phyloP scores from a whole-genome alignment of 768 basidiomycete species.

The Porpolomopsis calyptriformis region DNA sequence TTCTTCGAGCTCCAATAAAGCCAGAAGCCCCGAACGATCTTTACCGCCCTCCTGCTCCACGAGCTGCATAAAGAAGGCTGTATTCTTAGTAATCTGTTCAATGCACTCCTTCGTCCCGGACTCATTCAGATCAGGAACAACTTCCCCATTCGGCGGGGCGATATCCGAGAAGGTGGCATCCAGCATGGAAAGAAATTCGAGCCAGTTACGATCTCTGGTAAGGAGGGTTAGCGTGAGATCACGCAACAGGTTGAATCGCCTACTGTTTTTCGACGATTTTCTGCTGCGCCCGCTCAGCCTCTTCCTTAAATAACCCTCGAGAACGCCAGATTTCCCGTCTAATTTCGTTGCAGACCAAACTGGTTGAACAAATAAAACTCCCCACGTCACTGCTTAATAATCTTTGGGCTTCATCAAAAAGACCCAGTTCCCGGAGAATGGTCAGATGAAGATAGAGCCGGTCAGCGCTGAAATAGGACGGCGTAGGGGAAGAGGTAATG shows the following conservation, averaged over 20 bases:
- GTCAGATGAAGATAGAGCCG: conserved; percentile 68
- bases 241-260: conserved; percentile 13
- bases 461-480: conserved; percentile 57
- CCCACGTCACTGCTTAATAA: conserved; percentile 63
- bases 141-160: conserved; percentile 13
- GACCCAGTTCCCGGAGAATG: conserved; percentile 57
- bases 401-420: conserved; percentile 60
- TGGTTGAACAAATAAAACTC: conserved; percentile 54
- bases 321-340: conserved; percentile 59
- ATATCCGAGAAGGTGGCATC: conserved; percentile 50
- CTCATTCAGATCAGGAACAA: conserved; percentile 20
- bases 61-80: conserved; percentile 44
- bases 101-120: conserved; percentile 27
- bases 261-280: conserved; percentile 53
- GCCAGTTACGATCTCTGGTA: conserved; percentile 72
- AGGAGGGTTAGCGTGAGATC: conserved; percentile 7
- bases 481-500: conserved; percentile 49
- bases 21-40: conserved; percentile 68
- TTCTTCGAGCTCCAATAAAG: conserved; percentile 65
- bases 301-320: conserved; percentile 47
- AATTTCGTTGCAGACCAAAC: conserved; percentile 63
- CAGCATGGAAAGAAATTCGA: conserved; percentile 67
- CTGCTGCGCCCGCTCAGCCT: conserved; percentile 48
- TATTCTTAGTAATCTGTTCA: conserved; percentile 32
- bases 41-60: conserved; percentile 53